Evolutionary conservation across 805 yeast species (phyloP).

Genomic region (Yarrowia yakushimensis): DNA sequence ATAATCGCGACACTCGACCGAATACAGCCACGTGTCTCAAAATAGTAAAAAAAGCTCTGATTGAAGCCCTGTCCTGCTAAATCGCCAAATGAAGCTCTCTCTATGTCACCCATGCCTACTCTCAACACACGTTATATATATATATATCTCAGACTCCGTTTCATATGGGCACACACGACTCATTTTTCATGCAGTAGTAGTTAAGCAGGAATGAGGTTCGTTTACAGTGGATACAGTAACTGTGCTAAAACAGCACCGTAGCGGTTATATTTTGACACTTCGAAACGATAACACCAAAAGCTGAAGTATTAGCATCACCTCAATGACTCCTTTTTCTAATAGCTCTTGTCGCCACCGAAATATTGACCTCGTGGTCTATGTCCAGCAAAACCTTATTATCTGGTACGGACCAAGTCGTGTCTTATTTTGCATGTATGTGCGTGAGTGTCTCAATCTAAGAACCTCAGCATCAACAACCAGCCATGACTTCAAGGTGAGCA

Average conservation of each 20-base stretch:
- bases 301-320: no score
- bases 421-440: not conserved
- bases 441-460: not conserved
- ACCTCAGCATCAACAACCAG: not conserved
- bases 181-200: not conserved
- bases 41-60: not conserved
- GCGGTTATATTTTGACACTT: not conserved
- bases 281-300: no score
- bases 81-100: no score
- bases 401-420: not conserved
- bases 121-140: no score
- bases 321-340: not conserved
- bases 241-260: no score
- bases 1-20: no score
- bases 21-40: not conserved
- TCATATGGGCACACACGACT: not conserved
- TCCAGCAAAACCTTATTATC: not conserved
- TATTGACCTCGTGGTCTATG: not conserved
- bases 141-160: not conserved
- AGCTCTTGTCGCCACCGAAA: not conserved
- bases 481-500: conserved; percentile 21
- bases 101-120: not conserved
- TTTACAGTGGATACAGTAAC: not conserved
- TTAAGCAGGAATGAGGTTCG: conserved; percentile 7
- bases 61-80: not conserved